Evolutionary conservation across 768 basidiomycete genomes (phyloP), one percentile per base, ranked within the genome.

Genomic region (Rhizopogon vinicolor): DNA sequence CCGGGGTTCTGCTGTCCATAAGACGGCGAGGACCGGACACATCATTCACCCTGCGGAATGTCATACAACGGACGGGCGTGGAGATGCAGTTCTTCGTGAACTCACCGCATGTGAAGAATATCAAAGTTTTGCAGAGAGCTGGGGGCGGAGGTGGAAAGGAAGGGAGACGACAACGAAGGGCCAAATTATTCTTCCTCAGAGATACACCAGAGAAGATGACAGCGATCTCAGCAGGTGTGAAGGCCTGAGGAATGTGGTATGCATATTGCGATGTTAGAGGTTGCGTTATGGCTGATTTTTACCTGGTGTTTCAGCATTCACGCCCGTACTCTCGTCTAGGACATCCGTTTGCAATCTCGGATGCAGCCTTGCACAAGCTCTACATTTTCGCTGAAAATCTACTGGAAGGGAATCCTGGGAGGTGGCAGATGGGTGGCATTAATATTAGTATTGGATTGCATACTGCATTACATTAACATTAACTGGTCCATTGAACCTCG

Each of bases 1-100:
- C 93, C 6, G 96, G 96, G 37, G 89, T 98, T 44, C 77, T 98
- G 55, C 79, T 97, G 63, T 82, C 85, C 31, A 81, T 95, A 60
- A 83, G 91, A 51, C 81, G 91, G 63, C 82, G 89, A 40, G 95
- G 94, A 1, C 78, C 84, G 29, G 91, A 93, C 72, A 93, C 92
- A 28, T 88, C 86, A n/a, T 90, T 98, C 66, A 77, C 86, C 52
- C 73, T 98, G 51, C 82, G 96, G 60, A 98, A 98, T 72, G 83
- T 97, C 60, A 81, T 98, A 51, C 89, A 92, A 63, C 81, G 93
- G 59, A 92, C 89, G 12, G 95, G 94, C 12, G 88, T 97, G 40
- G 96, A 98, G 77, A 87, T 92, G 87, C 88, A 87, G 65, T 90
- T 92, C 74, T 93, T 87, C 68, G 84, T 86, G 60, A 85, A 83